phyloP scores from a whole-genome alignment of 352 stramenopile genomes.

The Phytophthora multivora region DNA sequence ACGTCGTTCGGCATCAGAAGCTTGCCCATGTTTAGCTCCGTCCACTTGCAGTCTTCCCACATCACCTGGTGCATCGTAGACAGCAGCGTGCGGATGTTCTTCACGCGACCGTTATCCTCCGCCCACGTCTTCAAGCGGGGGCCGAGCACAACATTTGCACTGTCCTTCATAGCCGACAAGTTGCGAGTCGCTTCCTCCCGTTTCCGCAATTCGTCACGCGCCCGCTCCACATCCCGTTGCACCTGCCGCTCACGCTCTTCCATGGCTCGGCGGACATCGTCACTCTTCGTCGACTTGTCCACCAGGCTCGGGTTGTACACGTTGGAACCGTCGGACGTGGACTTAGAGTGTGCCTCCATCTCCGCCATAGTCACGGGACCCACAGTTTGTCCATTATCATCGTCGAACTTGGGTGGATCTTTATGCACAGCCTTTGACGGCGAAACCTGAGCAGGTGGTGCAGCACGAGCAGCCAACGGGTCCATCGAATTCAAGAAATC shows the following conservation, averaged over 20 bases:
- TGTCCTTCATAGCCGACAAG: slow-evolving; percentile 77
- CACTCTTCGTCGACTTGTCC: slow-evolving; percentile 84
- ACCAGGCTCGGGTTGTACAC: slow-evolving; percentile 87
- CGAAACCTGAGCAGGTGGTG: slow-evolving; percentile 19
- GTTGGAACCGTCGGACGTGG: slow-evolving; percentile 78
- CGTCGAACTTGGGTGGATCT: slow-evolving; percentile 75
- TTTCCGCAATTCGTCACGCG: slow-evolving; percentile 71
- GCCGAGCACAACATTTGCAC: slow-evolving; percentile 51
- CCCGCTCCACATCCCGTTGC: slow-evolving; percentile 72
- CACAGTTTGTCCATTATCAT: slow-evolving; percentile 80
- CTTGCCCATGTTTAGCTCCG: slow-evolving; percentile 90
- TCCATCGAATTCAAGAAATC: slow-evolving; percentile 77
- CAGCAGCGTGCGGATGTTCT: slow-evolving; percentile 91
- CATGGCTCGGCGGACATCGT: slow-evolving; percentile 81
- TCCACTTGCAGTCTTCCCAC: slow-evolving; percentile 90
- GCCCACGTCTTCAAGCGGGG: slow-evolving; percentile 83
- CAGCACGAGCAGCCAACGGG: slow-evolving; percentile 47
- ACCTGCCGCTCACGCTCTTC: slow-evolving; percentile 79
- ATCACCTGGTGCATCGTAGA: slow-evolving; percentile 93
- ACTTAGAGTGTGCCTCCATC: slow-evolving; percentile 71
- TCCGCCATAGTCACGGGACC: slow-evolving; percentile 83
- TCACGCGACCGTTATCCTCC: slow-evolving; percentile 86
- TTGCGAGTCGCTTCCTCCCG: slow-evolving; percentile 63
- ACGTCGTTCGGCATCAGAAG: slow-evolving; percentile 90
- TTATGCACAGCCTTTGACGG: slow-evolving; percentile 26